Percentiles rank a stretch among this genome's conserved stretches.
Conservation (phyloP, 345 rosid species). For the Mangifera indica region DNA sequence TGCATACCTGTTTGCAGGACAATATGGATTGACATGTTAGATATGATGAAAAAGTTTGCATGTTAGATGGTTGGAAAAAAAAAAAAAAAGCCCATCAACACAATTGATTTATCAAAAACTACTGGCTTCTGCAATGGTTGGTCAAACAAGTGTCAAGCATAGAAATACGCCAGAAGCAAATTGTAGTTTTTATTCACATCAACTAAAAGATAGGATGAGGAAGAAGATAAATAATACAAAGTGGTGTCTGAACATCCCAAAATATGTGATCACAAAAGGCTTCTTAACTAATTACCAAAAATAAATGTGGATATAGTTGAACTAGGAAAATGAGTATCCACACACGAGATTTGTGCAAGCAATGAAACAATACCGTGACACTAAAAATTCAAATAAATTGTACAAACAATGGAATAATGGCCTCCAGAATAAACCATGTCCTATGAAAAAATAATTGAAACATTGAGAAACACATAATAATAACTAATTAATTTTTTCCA, state of each 20-base stretch:
- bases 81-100: not conserved
- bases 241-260: too few relatives aligned
- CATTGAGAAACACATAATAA: not conserved
- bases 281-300: too few relatives aligned
- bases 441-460: not conserved
- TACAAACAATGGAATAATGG: not conserved
- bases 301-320: too few relatives aligned
- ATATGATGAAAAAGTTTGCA: constrained; percentile 10
- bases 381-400: not conserved
- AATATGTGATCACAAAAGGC: too few relatives aligned
- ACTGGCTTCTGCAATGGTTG: not conserved
- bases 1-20: constrained; percentile 60
- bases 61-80: not conserved
- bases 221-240: too few relatives aligned
- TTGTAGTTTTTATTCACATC: too few relatives aligned
- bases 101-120: not conserved
- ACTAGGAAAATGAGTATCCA: too few relatives aligned
- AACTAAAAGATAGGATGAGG: too few relatives aligned
- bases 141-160: not conserved
- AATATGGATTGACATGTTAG: constrained; percentile 17
- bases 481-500: not conserved
- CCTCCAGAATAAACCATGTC: not conserved
- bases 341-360: not conserved
- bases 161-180: not conserved
- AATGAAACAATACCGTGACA: not conserved